Base-by-base conservation (phyloP, 2,329 filamentous ascomycete species). In the Fusarium luffae region DNA sequence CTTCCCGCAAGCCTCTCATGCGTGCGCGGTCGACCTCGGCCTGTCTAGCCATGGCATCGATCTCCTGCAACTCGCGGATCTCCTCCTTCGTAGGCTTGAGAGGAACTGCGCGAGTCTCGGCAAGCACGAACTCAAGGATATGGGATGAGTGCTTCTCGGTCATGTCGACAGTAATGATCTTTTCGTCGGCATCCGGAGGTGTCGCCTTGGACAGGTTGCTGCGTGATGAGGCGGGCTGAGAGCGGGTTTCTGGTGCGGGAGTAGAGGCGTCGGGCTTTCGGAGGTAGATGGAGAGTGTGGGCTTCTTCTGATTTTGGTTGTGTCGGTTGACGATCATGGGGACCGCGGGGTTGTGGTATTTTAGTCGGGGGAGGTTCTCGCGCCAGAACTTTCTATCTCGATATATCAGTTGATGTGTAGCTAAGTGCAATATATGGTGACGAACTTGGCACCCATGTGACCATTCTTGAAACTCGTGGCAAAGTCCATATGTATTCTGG, bases 291-390 rank as follows among this genome's bases (percentile, higher is more conserved):
- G 87, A 89, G 81, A 94, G 84, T 48, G 83, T 85, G 16, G 92
- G 88, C 9, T 86, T 82, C 23, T 83, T 83, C 7, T 83, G 79
- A 71, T 89, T 84, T 46, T 90, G 81, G 40, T 79, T 75, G 68
- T 87, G 90, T 63, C 92, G 91, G 79, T 91, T 90, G 74, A 97
- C 88, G 63, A 92, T 90, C 87, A 98, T 97, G 44, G 91, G 89
- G 47, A 98, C 80, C 14, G 89, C 83, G 1, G 96, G 96, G 79
- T 99, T 99, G 85, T 97, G 92, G 83, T 90, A 99, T 85, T 99
- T 98, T 72, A 99, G 85, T 60, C 93, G 89, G 23, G 93, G 93
- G 49, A 98, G 89, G 78, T 90, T 91, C 65, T 90, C 85, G 69
- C 88, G 89, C 93, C 93, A 97, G 86, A 99, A 98, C 83, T 93